Evolutionary conservation across 2,329 filamentous ascomycete genomes (phyloP).

Genomic region (Orbilia blumenaviensis): DNA sequence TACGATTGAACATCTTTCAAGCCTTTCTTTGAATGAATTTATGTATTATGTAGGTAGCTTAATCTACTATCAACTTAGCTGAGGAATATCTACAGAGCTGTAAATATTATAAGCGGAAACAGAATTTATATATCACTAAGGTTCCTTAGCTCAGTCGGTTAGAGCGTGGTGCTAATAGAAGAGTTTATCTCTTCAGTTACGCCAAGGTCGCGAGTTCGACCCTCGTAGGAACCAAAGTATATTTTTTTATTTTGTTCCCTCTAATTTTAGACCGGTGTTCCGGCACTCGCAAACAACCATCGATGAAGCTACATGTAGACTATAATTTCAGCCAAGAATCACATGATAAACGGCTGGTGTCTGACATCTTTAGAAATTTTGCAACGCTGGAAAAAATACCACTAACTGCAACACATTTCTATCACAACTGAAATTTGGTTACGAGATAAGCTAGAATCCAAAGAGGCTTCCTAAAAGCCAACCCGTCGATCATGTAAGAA

Average conservation of each 20-base stretch:
- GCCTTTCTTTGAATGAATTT: too few relatives aligned
- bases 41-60: too few relatives aligned
- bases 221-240: not conserved
- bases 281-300: not conserved
- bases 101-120: not conserved
- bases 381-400: not conserved
- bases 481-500: too few relatives aligned
- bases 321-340: too few relatives aligned
- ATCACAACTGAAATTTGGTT: not conserved
- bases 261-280: not conserved
- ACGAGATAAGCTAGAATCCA: not conserved
- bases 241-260: not conserved
- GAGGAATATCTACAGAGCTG: not conserved
- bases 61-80: too few relatives aligned
- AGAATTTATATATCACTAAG: not conserved
- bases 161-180: conserved; percentile 16
- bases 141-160: conserved; percentile 17
- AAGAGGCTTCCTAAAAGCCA: not conserved
- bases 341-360: too few relatives aligned
- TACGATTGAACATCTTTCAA: too few relatives aligned
- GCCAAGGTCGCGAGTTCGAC: conserved; percentile 15
- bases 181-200: not conserved
- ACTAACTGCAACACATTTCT: conserved; percentile 1
- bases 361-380: not conserved
- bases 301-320: too few relatives aligned